phyloP scores from a whole-genome alignment of 139 green algal genomes.

The Axilococcus clingmanii region DNA sequence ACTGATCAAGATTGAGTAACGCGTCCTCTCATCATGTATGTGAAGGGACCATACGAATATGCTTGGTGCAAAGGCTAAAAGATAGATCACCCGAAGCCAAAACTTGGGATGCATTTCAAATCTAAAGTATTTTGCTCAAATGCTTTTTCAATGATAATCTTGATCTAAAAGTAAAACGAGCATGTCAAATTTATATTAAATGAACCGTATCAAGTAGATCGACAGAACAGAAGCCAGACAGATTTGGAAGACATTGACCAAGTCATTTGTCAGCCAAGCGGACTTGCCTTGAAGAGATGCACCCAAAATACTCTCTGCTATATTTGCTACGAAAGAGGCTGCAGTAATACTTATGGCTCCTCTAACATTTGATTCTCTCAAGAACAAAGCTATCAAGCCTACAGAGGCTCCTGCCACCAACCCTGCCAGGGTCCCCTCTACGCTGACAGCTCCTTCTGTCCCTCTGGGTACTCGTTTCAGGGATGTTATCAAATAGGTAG shows the following conservation, averaged over 20 bases:
- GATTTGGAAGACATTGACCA: slow-evolving; percentile 96
- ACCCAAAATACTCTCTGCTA: slow-evolving; percentile 82
- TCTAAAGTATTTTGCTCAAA: not conserved
- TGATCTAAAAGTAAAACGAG: too few relatives aligned
- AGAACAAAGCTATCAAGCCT: slow-evolving; percentile 27
- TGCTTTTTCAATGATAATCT: not conserved
- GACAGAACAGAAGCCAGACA: slow-evolving; percentile 61
- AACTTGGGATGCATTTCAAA: not conserved
- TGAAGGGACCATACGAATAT: not conserved
- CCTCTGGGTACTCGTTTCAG: slow-evolving; percentile 75
- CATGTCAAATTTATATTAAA: not conserved
- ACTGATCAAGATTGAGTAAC: slow-evolving; percentile 15
- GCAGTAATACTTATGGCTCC: slow-evolving; percentile 23
- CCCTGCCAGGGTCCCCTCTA: slow-evolving; percentile 86
- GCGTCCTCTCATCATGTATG: slow-evolving; percentile 2
- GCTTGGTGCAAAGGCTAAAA: not conserved
- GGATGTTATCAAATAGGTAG: slow-evolving; percentile 78
- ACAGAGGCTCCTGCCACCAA: slow-evolving; percentile 50
- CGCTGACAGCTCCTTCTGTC: slow-evolving; percentile 90
- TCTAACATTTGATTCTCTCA: slow-evolving; percentile 31
- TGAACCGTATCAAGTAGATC: slow-evolving; percentile 5
- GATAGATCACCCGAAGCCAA: not conserved
- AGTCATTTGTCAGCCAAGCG: slow-evolving; percentile 87
- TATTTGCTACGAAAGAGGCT: slow-evolving; percentile 73
- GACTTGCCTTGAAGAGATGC: slow-evolving; percentile 65